Evolutionary conservation across 2,329 filamentous ascomycete genomes (phyloP).

Genomic region (Aspergillus neoniger): DNA sequence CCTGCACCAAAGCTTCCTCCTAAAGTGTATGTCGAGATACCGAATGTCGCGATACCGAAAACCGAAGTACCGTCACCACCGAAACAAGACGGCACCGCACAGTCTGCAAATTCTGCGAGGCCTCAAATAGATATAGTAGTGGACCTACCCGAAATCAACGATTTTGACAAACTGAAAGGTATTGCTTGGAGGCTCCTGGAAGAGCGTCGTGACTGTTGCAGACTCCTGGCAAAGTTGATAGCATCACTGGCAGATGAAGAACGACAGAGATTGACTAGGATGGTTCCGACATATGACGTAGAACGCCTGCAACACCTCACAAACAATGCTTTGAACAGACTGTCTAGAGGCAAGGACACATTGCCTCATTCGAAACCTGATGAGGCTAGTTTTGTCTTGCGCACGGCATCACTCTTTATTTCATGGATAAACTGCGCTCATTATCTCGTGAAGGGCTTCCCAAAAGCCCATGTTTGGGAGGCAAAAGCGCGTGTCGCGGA

Average conservation of each 20-base stretch:
- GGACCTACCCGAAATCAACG: slow-evolving; percentile 22
- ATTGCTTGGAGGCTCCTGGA: slow-evolving; percentile 42
- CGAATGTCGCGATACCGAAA: no score
- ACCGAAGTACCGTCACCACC: not conserved
- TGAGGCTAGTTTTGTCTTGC: slow-evolving; percentile 23
- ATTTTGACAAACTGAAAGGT: slow-evolving; percentile 30
- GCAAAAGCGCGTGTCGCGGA: slow-evolving; percentile 25
- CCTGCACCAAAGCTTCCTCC: slow-evolving; percentile 16
- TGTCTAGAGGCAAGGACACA: slow-evolving; percentile 12
- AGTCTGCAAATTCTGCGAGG: not conserved
- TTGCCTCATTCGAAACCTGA: slow-evolving; percentile 10
- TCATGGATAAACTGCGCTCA: slow-evolving; percentile 34
- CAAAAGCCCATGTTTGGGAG: slow-evolving; percentile 21
- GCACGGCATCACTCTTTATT: slow-evolving; percentile 33
- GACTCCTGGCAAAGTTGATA: slow-evolving; percentile 36
- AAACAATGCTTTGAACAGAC: slow-evolving; percentile 18
- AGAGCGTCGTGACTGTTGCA: slow-evolving; percentile 40
- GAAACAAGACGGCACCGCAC: slow-evolving; percentile 3
- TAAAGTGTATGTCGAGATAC: slow-evolving; percentile 12
- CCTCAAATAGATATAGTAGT: not conserved
- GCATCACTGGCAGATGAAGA: slow-evolving; percentile 24
- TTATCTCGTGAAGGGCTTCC: slow-evolving; percentile 23
- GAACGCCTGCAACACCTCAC: slow-evolving; percentile 16
- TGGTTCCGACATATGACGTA: slow-evolving; percentile 17
- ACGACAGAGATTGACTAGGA: slow-evolving; percentile 14